Evolutionary conservation across 2,329 filamentous ascomycete species (phyloP), one percentile per base, ranked within the genome.

Genomic region (Alternaria sp.): DNA sequence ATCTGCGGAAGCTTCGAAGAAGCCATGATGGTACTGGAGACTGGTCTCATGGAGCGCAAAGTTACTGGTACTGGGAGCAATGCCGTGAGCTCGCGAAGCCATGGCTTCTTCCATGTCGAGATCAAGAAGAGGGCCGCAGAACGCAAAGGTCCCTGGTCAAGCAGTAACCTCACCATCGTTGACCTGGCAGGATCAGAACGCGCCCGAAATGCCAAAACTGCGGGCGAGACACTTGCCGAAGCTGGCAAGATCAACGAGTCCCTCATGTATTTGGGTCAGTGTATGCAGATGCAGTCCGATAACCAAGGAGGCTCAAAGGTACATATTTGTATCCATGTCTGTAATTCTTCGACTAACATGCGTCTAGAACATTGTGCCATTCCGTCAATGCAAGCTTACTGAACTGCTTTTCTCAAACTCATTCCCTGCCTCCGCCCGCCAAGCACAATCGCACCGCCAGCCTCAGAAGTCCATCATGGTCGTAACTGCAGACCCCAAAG

Each of bases 221-320:
- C 93, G 0, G 95, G 95, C 12, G 89, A 93, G 4, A 97, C 94
- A 0, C 86, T 99, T 14, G 94, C 91, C 0, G 95, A 99, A 81
- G 95, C 94, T 36, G 95, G 95, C 54, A 98, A 98, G 81, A 99
- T 99, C 77, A 99, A 99, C 74, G 94, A 97, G 79, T 96, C 92
- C 74, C 82, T 99, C 74, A 99, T 99, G 95, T 98, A 97, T 76
- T 86, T 99, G 1, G 95, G 95, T 0, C 95, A 98, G 75, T 99
- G 95, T 75, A 86, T 99, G 70, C 94, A 98, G 76, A 94, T 97
- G 85, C 94, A 97, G 77, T 94, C 91, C 61, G 92, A 94, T 69
- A 85, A 89, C 32, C 89, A 89, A 43, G 89, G 85, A 64, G 89
- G 88, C 12, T 88, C 86, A 74, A 94, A 92, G 86, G 91, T 92